These are phyloP conservation scores for Chenopodium quinoa DNA, from an alignment of 148 eudicot genomes.

Conservation along the genomic window DNA sequence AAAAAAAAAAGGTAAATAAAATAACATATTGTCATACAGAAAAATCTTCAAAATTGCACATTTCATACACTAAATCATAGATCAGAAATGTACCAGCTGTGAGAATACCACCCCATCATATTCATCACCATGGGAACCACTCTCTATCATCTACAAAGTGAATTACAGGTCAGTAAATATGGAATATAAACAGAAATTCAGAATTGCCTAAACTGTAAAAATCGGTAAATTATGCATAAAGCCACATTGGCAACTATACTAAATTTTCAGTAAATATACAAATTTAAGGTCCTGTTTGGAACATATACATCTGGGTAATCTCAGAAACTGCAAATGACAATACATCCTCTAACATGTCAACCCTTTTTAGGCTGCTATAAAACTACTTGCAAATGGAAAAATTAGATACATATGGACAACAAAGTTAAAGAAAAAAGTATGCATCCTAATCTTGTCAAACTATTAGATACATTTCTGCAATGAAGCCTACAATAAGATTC, in stretches of 20 bases:
- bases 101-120: conserved; percentile 97
- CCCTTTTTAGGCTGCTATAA: neutral
- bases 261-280: neutral
- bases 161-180: neutral
- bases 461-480: neutral
- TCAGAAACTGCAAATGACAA: neutral
- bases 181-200: neutral
- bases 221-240: neutral
- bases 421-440: neutral
- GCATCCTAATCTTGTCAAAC: neutral
- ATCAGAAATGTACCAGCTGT: conserved; percentile 65
- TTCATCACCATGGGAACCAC: conserved; percentile 94
- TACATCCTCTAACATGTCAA: neutral
- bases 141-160: conserved; percentile 79
- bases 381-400: neutral
- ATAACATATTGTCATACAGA: neutral
- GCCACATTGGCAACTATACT: neutral
- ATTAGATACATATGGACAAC: neutral
- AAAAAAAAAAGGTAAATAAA: neutral
- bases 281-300: neutral
- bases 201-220: neutral
- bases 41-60: neutral
- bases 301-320: neutral
- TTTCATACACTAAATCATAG: neutral
- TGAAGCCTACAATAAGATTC: neutral